Conservation (phyloP, 2,329 filamentous ascomycete genomes). For the Alternaria hordeiaustralica region DNA sequence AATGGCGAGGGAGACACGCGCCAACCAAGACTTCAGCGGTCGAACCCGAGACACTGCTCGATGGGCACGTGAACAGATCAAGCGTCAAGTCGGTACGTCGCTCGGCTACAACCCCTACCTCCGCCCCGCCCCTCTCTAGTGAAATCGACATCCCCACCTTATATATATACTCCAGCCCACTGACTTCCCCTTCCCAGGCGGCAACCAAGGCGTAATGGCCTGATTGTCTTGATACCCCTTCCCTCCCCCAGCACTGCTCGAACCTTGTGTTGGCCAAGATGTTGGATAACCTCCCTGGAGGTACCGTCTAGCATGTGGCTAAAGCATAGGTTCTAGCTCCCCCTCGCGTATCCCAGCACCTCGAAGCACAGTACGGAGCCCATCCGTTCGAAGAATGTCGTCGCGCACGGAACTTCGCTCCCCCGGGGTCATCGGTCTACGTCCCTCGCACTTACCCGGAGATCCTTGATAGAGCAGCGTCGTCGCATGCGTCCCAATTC, state of each 20-base stretch:
- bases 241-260: conserved; percentile 17
- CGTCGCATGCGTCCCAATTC: background rate
- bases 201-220: conserved; percentile 46
- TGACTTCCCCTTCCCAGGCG: conserved; percentile 37
- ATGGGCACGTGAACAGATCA: conserved; percentile 97
- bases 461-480: background rate
- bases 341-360: background rate
- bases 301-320: conserved; percentile 22
- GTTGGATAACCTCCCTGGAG: conserved; percentile 21
- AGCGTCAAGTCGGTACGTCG: conserved; percentile 72
- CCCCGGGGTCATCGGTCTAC: background rate
- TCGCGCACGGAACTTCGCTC: background rate
- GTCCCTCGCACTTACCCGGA: background rate
- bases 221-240: conserved; percentile 26
- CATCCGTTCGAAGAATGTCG: background rate
- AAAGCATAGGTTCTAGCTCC: conserved; percentile 12
- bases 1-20: conserved; percentile 90
- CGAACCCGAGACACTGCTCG: conserved; percentile 93
- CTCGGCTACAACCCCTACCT: conserved; percentile 16
- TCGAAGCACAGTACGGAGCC: background rate
- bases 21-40: conserved; percentile 82
- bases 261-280: conserved; percentile 19
- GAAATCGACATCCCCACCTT: background rate
- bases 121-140: conserved; percentile 4
- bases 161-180: conserved; percentile 27